A percentile compares a stretch with the other conserved stretches of the same genome.
These are phyloP conservation scores for Jamesozyma rosinii DNA, from an alignment of 805 yeast genomes.

Conservation along the genomic window DNA sequence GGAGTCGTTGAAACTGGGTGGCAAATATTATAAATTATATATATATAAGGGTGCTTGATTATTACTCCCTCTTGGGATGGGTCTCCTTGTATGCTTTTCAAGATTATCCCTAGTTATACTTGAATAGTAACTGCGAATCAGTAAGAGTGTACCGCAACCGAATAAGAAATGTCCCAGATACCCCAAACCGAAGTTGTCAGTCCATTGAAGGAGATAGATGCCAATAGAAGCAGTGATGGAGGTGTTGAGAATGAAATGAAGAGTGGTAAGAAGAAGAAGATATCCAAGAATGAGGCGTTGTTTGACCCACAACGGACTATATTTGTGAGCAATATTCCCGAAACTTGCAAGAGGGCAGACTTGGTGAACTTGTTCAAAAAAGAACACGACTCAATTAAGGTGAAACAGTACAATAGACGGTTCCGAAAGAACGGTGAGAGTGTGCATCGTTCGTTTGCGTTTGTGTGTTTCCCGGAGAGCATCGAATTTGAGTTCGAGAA, in stretches of 20 bases:
- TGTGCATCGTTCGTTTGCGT: slow-evolving; percentile 16
- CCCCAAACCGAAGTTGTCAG: not conserved
- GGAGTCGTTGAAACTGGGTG: too few relatives aligned
- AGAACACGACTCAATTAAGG: slow-evolving; percentile 16
- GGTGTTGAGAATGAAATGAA: not conserved
- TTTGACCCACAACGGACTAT: slow-evolving; percentile 20
- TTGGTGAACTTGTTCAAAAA: slow-evolving; percentile 15
- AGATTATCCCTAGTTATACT: too few relatives aligned
- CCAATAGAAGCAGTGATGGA: not conserved
- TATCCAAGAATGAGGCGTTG: not conserved
- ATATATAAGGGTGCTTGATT: too few relatives aligned
- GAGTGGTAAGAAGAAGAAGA: not conserved
- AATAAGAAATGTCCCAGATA: too few relatives aligned
- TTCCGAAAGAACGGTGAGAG: slow-evolving; percentile 10
- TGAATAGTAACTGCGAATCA: too few relatives aligned
- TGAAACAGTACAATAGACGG: slow-evolving; percentile 16
- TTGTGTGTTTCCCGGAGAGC: slow-evolving; percentile 21
- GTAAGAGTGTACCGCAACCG: too few relatives aligned
- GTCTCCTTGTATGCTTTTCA: too few relatives aligned
- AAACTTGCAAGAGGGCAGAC: slow-evolving; percentile 16
- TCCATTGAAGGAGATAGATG: not conserved
- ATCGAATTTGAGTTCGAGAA: slow-evolving; percentile 24
- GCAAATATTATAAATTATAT: too few relatives aligned
- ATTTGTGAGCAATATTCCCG: slow-evolving; percentile 19
- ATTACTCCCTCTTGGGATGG: too few relatives aligned